Conservation (phyloP, 73 alveolate species). For the Symbiodinium natans region DNA sequence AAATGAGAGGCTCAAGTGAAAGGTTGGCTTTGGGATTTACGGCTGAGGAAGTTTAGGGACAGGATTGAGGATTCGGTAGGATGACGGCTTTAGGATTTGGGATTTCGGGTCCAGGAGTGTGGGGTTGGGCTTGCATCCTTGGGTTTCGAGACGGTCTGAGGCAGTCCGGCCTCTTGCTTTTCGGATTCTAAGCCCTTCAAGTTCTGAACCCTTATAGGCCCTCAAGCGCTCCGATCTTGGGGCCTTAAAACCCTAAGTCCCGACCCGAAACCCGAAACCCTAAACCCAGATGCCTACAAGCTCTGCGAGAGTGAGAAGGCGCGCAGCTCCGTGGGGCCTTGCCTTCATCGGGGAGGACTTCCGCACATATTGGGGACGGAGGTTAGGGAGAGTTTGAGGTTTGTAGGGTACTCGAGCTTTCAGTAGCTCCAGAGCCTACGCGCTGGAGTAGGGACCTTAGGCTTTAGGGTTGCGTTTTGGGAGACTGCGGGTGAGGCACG, state of each 20-base stretch:
- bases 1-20: no score
- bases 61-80: background rate
- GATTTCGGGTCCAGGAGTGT: background rate
- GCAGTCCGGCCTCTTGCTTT: no score
- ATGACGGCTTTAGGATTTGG: background rate
- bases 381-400: no score
- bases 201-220: no score
- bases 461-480: background rate
- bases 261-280: background rate
- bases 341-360: no score
- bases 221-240: no score
- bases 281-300: background rate
- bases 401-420: no score
- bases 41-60: background rate
- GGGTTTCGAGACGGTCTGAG: background rate
- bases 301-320: constrained; percentile 13
- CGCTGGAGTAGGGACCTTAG: no score
- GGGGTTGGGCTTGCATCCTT: no score
- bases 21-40: background rate
- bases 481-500: constrained; percentile 22
- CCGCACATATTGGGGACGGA: no score
- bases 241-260: background rate
- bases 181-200: no score
- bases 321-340: background rate
- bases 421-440: no score